Evolutionary conservation across 371 early-diverging fungal species (phyloP).

Genomic region (Mucor circinelloides): DNA sequence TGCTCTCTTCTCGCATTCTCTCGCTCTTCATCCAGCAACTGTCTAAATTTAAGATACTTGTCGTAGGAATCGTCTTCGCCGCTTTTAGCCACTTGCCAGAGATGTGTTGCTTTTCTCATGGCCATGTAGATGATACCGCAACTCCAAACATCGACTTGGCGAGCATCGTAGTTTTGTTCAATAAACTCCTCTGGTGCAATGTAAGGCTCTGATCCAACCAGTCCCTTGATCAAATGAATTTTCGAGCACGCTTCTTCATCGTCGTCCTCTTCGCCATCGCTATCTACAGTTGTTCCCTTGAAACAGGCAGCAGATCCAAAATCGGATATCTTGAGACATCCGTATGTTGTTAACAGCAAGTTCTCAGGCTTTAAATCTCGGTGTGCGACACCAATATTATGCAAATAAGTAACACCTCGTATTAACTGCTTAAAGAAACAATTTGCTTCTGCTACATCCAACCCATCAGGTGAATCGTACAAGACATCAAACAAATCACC

Average conservation of each 20-base stretch:
- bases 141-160: constrained; percentile 55
- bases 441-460: constrained; percentile 47
- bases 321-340: constrained; percentile 88
- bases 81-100: constrained; percentile 49
- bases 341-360: constrained; percentile 71
- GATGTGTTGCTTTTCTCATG: constrained; percentile 41
- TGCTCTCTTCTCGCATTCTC: constrained; percentile 30
- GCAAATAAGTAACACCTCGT: constrained; percentile 65
- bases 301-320: constrained; percentile 75
- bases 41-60: constrained; percentile 41
- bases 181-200: constrained; percentile 58
- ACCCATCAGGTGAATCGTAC: constrained; percentile 40
- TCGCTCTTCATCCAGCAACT: constrained; percentile 41
- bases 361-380: constrained; percentile 66
- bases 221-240: constrained; percentile 31
- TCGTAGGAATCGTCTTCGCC: constrained; percentile 42
- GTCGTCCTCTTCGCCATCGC: constrained; percentile 29
- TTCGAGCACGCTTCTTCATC: constrained; percentile 23
- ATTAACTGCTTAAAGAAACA: constrained; percentile 69
- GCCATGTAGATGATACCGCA: constrained; percentile 52
- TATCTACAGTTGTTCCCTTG: constrained; percentile 37
- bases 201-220: constrained; percentile 58
- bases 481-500: constrained; percentile 65
- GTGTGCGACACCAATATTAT: constrained; percentile 72
- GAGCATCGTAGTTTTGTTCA: constrained; percentile 43